Conservation (phyloP, 2,329 filamentous ascomycete genomes). For the Plenodomus lindquistii region DNA sequence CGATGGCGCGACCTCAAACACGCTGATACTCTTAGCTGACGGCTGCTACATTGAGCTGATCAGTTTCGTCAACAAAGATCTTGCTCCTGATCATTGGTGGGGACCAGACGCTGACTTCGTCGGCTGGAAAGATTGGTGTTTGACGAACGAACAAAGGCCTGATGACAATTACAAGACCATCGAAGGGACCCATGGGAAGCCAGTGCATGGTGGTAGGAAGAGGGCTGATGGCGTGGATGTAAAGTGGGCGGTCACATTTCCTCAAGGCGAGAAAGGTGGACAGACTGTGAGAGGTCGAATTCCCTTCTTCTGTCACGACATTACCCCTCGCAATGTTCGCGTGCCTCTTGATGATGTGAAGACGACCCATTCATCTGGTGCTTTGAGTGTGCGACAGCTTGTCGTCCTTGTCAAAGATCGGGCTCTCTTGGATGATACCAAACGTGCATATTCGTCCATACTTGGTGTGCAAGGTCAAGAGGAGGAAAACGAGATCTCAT, state of each 20-base stretch:
- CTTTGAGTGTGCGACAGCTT: conserved; percentile 48
- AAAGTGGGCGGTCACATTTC: conserved; percentile 63
- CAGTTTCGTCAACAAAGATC: conserved; percentile 58
- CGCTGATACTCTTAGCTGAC: conserved; percentile 64
- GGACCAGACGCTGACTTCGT: conserved; percentile 56
- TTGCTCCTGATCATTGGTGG: conserved; percentile 62
- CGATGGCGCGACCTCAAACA: conserved; percentile 64
- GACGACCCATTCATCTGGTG: conserved; percentile 57
- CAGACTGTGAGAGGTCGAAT: conserved; percentile 51
- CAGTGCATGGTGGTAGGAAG: conserved; percentile 58
- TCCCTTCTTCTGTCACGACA: conserved; percentile 66
- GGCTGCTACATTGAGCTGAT: conserved; percentile 70
- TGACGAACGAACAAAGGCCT: conserved; percentile 21
- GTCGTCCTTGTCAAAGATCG: conserved; percentile 29
- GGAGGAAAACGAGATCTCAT: conserved; percentile 12
- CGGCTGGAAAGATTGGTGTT: conserved; percentile 64
- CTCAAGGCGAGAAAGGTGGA: conserved; percentile 44
- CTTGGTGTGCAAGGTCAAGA: conserved; percentile 13
- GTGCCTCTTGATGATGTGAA: conserved; percentile 54
- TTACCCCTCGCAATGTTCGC: conserved; percentile 59
- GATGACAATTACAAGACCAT: conserved; percentile 14
- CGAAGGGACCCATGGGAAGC: conserved; percentile 52
- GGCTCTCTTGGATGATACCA: conserved; percentile 16
- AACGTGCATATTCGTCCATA: conserved; percentile 13
- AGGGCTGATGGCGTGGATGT: conserved; percentile 60